phyloP scores from a whole-genome alignment of 345 rosid species.

The Hibiscus trionum region DNA sequence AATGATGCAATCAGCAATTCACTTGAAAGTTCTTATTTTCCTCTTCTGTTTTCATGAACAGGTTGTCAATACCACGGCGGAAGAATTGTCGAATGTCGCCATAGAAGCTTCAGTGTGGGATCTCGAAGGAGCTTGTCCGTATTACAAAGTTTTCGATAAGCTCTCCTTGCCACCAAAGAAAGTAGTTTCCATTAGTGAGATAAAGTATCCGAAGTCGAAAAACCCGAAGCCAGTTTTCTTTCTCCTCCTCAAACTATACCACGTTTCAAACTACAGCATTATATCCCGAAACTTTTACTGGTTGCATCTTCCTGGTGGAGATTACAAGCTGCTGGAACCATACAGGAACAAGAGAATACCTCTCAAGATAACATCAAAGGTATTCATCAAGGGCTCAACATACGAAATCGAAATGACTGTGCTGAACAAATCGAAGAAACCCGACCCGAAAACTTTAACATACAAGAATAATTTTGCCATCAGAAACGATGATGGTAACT shows the following conservation, averaged over 20 bases:
- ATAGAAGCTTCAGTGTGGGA: slow-evolving; percentile 93
- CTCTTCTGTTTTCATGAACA: slow-evolving; percentile 14
- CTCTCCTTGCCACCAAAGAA: slow-evolving; percentile 56
- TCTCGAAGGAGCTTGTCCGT: slow-evolving; percentile 74
- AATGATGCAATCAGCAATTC: not conserved
- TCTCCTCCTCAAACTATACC: slow-evolving; percentile 81
- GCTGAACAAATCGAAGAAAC: slow-evolving; percentile 51
- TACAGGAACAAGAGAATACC: slow-evolving; percentile 69
- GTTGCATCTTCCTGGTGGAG: slow-evolving; percentile 78
- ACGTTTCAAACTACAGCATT: slow-evolving; percentile 48
- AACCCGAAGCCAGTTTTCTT: slow-evolving; percentile 78
- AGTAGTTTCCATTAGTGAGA: slow-evolving; percentile 53
- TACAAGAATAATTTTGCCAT: slow-evolving; percentile 27
- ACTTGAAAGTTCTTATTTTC: not conserved
- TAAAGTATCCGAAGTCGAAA: slow-evolving; percentile 68
- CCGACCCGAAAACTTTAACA: slow-evolving; percentile 20
- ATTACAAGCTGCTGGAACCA: slow-evolving; percentile 70
- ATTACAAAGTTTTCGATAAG: slow-evolving; percentile 49
- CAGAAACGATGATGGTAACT: slow-evolving; percentile 22
- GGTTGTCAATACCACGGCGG: slow-evolving; percentile 75
- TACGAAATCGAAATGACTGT: slow-evolving; percentile 67
- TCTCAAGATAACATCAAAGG: slow-evolving; percentile 53
- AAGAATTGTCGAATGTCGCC: slow-evolving; percentile 48
- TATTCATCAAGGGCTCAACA: slow-evolving; percentile 47
- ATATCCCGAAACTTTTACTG: slow-evolving; percentile 92